These are phyloP conservation scores for Lactifluus rugatus DNA, from an alignment of 768 basidiomycete genomes.

Conservation along the genomic window DNA sequence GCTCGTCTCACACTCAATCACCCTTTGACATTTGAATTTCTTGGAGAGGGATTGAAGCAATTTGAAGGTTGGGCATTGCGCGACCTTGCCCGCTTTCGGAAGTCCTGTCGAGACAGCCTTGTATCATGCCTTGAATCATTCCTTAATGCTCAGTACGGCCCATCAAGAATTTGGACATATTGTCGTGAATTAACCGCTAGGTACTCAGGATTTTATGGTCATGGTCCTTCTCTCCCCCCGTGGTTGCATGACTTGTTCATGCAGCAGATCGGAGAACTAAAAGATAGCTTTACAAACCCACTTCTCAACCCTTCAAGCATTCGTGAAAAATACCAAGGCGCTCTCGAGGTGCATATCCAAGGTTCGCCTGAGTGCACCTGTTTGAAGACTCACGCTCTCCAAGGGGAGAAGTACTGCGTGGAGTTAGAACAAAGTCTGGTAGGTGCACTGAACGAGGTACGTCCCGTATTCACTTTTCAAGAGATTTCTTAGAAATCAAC, in stretches of 20 bases:
- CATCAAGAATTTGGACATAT: conserved; percentile 1
- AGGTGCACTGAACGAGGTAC: neutral
- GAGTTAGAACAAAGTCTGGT: neutral
- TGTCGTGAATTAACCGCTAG: neutral
- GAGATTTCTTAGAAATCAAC: neutral
- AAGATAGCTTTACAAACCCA: neutral
- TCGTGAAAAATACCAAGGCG: neutral
- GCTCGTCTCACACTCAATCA: neutral
- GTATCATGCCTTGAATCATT: neutral
- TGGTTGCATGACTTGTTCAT: conserved; percentile 1
- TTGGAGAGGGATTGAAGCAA: neutral
- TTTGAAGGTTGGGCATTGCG: neutral
- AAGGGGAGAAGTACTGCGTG: neutral
- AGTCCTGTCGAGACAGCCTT: neutral
- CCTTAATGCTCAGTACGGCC: neutral
- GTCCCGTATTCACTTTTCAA: neutral
- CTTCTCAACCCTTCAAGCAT: neutral
- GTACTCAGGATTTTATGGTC: too few species aligned
- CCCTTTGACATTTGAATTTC: conserved; percentile 2
- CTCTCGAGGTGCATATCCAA: neutral
- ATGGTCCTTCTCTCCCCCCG: neutral
- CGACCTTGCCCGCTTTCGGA: neutral
- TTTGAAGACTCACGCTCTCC: neutral
- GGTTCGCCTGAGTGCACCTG: neutral
- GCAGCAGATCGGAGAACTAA: neutral